A percentile compares a stretch with the other conserved stretches of the same genome.
phyloP scores from a whole-genome alignment of 148 eudicot genomes.

The Camellia lanceoleosa region DNA sequence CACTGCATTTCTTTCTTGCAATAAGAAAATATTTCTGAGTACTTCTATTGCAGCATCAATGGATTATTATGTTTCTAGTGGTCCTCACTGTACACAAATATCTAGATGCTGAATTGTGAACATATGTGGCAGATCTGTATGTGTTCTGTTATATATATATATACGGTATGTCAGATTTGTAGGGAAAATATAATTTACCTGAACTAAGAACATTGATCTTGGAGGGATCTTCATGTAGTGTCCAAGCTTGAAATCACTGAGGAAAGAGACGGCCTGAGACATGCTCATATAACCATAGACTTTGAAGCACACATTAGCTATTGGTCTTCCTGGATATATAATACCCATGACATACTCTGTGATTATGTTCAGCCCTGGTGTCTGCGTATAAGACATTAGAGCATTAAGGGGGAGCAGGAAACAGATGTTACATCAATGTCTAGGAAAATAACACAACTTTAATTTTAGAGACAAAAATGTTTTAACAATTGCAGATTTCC shows the following conservation, averaged over 20 bases:
- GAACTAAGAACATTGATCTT: slow-evolving; percentile 96
- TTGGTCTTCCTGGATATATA: slow-evolving; percentile 89
- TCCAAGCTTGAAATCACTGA: slow-evolving; percentile 95
- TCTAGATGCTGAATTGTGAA: no score
- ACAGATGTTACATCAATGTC: not conserved
- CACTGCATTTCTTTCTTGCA: no score
- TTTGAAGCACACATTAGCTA: slow-evolving; percentile 97
- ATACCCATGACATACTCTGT: slow-evolving; percentile 93
- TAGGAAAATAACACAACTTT: not conserved
- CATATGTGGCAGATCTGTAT: no score
- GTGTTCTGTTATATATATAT: no score
- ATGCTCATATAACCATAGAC: slow-evolving; percentile 95
- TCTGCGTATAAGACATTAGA: slow-evolving; percentile 49
- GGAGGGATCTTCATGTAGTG: slow-evolving; percentile 99
- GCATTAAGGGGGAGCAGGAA: slow-evolving; percentile 1
- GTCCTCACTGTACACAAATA: no score
- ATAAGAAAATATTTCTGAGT: no score
- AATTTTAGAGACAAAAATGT: not conserved
- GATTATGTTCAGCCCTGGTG: slow-evolving; percentile 93
- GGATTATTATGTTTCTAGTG: no score
- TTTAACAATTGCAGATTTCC: not conserved
- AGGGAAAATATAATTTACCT: slow-evolving; percentile 39
- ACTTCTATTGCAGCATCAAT: no score
- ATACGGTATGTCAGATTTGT: not conserved
- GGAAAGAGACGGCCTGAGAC: slow-evolving; percentile 97